Base-by-base conservation (phyloP, 1,139 yeast genomes). In the Suhomyces terraborum region DNA sequence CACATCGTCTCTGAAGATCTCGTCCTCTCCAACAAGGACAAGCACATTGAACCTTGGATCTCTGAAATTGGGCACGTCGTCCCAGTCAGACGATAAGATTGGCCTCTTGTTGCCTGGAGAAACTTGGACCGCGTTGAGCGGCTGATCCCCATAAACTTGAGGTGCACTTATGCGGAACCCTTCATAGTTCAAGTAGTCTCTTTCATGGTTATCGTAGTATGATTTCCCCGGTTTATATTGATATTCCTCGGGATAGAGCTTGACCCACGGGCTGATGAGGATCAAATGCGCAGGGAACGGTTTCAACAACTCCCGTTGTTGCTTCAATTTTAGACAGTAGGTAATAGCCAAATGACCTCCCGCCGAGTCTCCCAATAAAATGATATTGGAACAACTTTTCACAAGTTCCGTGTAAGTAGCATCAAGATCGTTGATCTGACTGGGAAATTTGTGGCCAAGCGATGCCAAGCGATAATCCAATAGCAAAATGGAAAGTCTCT, bases 211-310 rank as follows among this genome's bases (percentile, higher is more conserved):
- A 22, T 71, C 75, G 42, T 59, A 52, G 49, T 56, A 66, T 9
- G 75, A 68, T n/a, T 49, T 48, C 1, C 75, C 67, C 9, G 67
- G 64, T 24, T 43, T 21, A 36, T 38, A 34, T 42, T 58, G 46
- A 24, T 48, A 35, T 6, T 41, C 42, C 1, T 36, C 40, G 0
- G 64, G 61, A 2, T 38, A 37, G 33, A 64, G 36, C 27, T 58
- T 58, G 10, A 61, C 62, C 78, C 78, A 72, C 1, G 78, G 77
- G 42, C 69, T 61, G 21, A 72, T 52, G 36, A 73, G 56, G 1
- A 69, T 43, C 33, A 65, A 48, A 36, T 66, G 57, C 3, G 50
- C 51, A 1, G 77, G 78, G 43, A 53, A 64, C 3, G 62, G 55
- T 7, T 17, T 37, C 12, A 10, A n/a, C 9, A 22, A 14, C n/a